phyloP scores from a whole-genome alignment of 2,329 filamentous ascomycete genomes.

The Massarina eburnea region DNA sequence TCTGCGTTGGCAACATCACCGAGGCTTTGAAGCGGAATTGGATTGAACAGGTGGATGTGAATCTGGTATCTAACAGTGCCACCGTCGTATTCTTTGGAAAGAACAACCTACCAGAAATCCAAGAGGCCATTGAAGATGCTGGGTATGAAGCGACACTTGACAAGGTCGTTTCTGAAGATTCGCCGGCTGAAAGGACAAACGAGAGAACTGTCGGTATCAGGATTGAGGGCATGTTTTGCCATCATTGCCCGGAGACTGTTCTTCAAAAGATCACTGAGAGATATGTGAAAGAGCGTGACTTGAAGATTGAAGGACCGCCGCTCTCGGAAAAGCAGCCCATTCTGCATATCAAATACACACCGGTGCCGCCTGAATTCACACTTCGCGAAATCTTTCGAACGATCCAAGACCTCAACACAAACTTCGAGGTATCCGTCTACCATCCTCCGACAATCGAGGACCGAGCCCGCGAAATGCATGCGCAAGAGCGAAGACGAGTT shows the following conservation, averaged over 20 bases:
- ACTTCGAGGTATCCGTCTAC: constrained; percentile 69
- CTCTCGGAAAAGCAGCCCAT: constrained; percentile 64
- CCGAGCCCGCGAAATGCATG: constrained; percentile 71
- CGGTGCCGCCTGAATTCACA: constrained; percentile 68
- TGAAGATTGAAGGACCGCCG: constrained; percentile 58
- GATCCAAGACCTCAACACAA: constrained; percentile 66
- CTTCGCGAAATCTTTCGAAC: constrained; percentile 71
- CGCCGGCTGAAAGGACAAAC: constrained; percentile 13
- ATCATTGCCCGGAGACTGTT: constrained; percentile 54
- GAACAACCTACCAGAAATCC: constrained; percentile 48
- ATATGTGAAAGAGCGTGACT: constrained; percentile 43
- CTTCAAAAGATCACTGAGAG: constrained; percentile 53
- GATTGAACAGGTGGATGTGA: constrained; percentile 52
- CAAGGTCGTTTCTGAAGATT: constrained; percentile 24
- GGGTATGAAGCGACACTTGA: constrained; percentile 47
- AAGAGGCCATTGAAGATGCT: constrained; percentile 53
- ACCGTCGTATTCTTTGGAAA: constrained; percentile 52
- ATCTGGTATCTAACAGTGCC: constrained; percentile 54
- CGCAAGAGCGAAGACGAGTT: constrained; percentile 68
- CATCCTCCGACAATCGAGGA: constrained; percentile 84
- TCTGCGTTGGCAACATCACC: constrained; percentile 55
- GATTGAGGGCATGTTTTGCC: constrained; percentile 50
- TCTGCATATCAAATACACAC: constrained; percentile 70
- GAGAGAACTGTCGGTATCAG: constrained; percentile 39
- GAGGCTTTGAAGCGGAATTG: constrained; percentile 50